Percentiles rank a stretch among this genome's conserved stretches.
Conservation (phyloP, 73 alveolate genomes). For the Diophrys sp. region DNA sequence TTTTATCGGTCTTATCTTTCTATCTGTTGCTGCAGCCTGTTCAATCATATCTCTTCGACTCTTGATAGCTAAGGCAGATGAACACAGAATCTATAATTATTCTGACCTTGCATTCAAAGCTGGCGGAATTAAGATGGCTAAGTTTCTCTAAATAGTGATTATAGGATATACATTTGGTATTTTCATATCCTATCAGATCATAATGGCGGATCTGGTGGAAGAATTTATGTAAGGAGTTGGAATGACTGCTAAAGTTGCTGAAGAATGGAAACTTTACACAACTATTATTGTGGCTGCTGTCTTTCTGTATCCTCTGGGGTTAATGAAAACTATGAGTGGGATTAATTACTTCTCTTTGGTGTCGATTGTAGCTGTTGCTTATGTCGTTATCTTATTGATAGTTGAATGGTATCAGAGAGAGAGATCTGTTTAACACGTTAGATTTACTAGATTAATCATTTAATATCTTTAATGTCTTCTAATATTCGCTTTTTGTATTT, state of each 20-base stretch:
- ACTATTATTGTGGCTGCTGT: background rate
- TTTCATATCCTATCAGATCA: background rate
- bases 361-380: background rate
- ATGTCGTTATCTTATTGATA: background rate
- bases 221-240: background rate
- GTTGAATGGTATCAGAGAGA: background rate
- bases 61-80: background rate
- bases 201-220: background rate
- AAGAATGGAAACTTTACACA: too few species aligned
- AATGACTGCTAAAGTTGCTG: background rate
- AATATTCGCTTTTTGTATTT: background rate
- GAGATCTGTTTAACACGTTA: background rate
- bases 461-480: background rate
- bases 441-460: conserved; percentile 4
- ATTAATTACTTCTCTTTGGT: background rate
- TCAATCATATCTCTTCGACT: background rate
- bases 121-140: background rate
- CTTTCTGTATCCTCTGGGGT: background rate
- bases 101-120: background rate
- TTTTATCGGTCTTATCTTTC: background rate
- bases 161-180: background rate
- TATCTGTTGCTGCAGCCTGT: background rate
- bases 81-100: background rate
- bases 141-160: background rate
- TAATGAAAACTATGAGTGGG: background rate